These are phyloP conservation scores for Scheffersomyces insectosa DNA, from an alignment of 1,139 yeast species.

Conservation along the genomic window DNA sequence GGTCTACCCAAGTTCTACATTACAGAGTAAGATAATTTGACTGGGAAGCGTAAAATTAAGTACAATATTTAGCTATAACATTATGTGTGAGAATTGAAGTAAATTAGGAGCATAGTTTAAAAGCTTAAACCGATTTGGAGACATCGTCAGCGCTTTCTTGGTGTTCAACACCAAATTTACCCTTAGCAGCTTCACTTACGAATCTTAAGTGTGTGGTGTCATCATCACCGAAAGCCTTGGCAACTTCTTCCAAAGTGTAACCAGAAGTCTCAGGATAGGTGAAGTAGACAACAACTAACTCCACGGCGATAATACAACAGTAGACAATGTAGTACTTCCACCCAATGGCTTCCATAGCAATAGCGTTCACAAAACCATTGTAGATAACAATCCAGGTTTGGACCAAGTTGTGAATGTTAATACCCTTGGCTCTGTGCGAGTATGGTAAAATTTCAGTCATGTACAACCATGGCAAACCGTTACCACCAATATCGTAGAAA, in stretches of 20 bases:
- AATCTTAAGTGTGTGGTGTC: not conserved
- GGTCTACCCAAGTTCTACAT: too few relatives aligned
- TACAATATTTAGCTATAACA: too few relatives aligned
- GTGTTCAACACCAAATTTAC: not conserved
- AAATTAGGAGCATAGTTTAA: too few relatives aligned
- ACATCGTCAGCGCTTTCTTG: not conserved
- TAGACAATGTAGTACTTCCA: constrained; percentile 65
- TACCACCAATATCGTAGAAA: constrained; percentile 39
- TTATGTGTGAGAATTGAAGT: too few relatives aligned
- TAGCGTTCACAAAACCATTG: constrained; percentile 56
- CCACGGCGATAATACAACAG: constrained; percentile 41
- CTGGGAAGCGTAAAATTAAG: too few relatives aligned
- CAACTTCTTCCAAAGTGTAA: constrained; percentile 55
- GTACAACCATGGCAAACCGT: constrained; percentile 41
- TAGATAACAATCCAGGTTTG: constrained; percentile 11
- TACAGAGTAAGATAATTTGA: too few relatives aligned
- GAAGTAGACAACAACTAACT: constrained; percentile 38
- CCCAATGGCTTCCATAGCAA: constrained; percentile 58
- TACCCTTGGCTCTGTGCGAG: constrained; percentile 46
- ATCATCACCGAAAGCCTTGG: constrained; percentile 47
- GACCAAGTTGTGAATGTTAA: constrained; percentile 23
- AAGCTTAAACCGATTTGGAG: not conserved
- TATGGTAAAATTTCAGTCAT: constrained; percentile 47
- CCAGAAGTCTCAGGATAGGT: constrained; percentile 54
- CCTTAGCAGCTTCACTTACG: not conserved